These are phyloP conservation scores for Globisporangium acanthophoron DNA, from an alignment of 352 stramenopile species.

Conservation along the genomic window DNA sequence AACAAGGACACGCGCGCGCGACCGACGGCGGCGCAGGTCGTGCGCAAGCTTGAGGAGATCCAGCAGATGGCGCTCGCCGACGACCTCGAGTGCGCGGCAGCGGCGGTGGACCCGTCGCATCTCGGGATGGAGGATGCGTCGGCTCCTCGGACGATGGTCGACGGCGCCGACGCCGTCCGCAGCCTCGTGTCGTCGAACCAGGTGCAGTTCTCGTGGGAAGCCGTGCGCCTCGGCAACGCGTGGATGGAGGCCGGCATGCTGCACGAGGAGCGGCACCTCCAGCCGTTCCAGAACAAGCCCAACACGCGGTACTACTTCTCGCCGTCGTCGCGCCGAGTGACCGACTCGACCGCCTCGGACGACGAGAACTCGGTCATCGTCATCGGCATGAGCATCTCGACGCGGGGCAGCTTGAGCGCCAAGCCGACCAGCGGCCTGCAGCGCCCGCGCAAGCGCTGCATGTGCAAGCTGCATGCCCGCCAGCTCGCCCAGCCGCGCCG, in stretches of 20 bases:
- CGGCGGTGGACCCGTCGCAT: slow-evolving; percentile 26
- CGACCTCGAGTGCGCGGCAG: slow-evolving; percentile 25
- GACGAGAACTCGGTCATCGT: slow-evolving; percentile 13
- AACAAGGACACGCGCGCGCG: slow-evolving; percentile 27
- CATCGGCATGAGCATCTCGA: slow-evolving; percentile 15
- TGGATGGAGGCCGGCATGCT: slow-evolving; percentile 56
- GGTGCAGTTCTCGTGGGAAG: slow-evolving; percentile 39
- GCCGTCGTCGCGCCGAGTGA: background rate
- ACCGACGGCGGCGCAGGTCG: slow-evolving; percentile 35
- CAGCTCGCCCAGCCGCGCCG: background rate
- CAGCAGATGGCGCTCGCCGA: slow-evolving; percentile 22
- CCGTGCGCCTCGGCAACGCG: slow-evolving; percentile 48
- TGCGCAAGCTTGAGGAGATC: slow-evolving; percentile 35
- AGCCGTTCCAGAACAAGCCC: slow-evolving; percentile 25
- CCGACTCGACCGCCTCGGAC: slow-evolving; percentile 7
- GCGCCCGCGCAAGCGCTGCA: slow-evolving; percentile 4
- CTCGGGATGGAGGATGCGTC: slow-evolving; percentile 22
- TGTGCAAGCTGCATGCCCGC: slow-evolving; percentile 10
- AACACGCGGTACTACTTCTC: slow-evolving; percentile 12
- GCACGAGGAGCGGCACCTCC: slow-evolving; percentile 41
- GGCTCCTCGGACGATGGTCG: slow-evolving; percentile 20
- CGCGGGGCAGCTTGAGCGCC: slow-evolving; percentile 1
- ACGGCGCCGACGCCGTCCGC: slow-evolving; percentile 10
- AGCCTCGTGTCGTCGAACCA: slow-evolving; percentile 21
- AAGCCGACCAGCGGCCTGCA: background rate